These are phyloP conservation scores for Pseudogymnoascus sp. DNA, from an alignment of 2,329 filamentous ascomycete species.

Conservation along the genomic window DNA sequence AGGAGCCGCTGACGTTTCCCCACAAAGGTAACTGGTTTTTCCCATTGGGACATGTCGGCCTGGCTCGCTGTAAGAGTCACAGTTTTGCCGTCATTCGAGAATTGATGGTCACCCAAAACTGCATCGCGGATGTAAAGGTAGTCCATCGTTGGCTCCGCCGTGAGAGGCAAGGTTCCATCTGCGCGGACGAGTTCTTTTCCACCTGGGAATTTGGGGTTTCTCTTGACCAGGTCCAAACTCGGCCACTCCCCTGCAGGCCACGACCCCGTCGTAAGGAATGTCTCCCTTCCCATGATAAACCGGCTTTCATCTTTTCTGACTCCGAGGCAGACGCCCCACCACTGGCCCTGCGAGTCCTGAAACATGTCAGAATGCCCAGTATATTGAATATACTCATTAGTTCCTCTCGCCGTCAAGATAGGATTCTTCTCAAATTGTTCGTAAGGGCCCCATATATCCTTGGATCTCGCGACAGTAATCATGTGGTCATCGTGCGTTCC, in stretches of 20 bases:
- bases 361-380: slow-evolving; percentile 40
- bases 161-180: background rate
- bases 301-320: slow-evolving; percentile 18
- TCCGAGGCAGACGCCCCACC: slow-evolving; percentile 16
- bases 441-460: slow-evolving; percentile 31
- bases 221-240: slow-evolving; percentile 14
- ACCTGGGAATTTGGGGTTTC: background rate
- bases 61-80: slow-evolving; percentile 17
- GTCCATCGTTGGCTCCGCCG: slow-evolving; percentile 13
- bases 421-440: slow-evolving; percentile 33
- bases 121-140: slow-evolving; percentile 24
- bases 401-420: slow-evolving; percentile 34
- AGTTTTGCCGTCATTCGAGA: slow-evolving; percentile 13
- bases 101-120: slow-evolving; percentile 17
- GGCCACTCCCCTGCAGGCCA: slow-evolving; percentile 27
- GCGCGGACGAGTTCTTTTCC: background rate
- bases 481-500: slow-evolving; percentile 26
- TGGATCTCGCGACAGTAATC: slow-evolving; percentile 27
- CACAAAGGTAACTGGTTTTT: slow-evolving; percentile 20
- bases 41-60: slow-evolving; percentile 17
- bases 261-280: slow-evolving; percentile 24
- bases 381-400: slow-evolving; percentile 31
- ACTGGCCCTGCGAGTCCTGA: slow-evolving; percentile 29
- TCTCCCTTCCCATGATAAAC: slow-evolving; percentile 29
- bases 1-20: slow-evolving; percentile 24